These are phyloP conservation scores for Aphanomyces stellatus DNA, from an alignment of 352 stramenopile genomes.

Conservation along the genomic window DNA sequence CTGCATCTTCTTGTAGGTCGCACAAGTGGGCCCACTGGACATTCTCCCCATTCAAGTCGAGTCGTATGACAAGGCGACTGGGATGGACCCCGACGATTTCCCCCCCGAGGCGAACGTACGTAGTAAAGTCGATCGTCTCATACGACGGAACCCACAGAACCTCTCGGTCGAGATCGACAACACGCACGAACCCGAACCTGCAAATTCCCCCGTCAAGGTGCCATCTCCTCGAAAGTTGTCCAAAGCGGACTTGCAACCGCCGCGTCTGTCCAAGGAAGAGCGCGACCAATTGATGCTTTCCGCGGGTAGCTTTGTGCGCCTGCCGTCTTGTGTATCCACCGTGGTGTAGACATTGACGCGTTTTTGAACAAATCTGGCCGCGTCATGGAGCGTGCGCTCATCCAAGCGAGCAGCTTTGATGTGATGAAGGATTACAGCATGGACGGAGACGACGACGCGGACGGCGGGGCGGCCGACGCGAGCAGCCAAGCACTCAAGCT, in stretches of 20 bases:
- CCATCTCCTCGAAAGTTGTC: not conserved
- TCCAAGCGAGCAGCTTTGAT: constrained; percentile 64
- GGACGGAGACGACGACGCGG: constrained; percentile 30
- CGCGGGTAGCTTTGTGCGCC: not conserved
- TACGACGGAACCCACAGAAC: too few relatives aligned
- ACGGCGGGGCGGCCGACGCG: constrained; percentile 44
- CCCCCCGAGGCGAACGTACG: not conserved
- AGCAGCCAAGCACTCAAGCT: constrained; percentile 59
- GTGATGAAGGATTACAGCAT: constrained; percentile 78
- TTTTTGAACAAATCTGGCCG: constrained; percentile 70
- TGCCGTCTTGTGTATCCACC: too few relatives aligned
- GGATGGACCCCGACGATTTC: constrained; percentile 18
- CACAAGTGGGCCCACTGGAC: constrained; percentile 10
- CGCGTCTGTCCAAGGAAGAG: constrained; percentile 12
- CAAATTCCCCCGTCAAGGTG: not conserved
- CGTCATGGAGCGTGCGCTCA: constrained; percentile 74
- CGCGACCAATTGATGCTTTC: constrained; percentile 10
- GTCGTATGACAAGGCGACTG: constrained; percentile 19
- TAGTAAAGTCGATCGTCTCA: too few relatives aligned
- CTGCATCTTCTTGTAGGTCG: not conserved
- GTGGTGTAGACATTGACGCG: constrained; percentile 56
- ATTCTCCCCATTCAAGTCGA: constrained; percentile 17
- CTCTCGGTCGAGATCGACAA: not conserved
- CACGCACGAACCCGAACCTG: not conserved
- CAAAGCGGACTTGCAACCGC: not conserved